Percentiles rank a stretch among this genome's conserved stretches.
phyloP scores from a whole-genome alignment of 2,329 filamentous ascomycete species.

The Aspergillus costaricaensis region DNA sequence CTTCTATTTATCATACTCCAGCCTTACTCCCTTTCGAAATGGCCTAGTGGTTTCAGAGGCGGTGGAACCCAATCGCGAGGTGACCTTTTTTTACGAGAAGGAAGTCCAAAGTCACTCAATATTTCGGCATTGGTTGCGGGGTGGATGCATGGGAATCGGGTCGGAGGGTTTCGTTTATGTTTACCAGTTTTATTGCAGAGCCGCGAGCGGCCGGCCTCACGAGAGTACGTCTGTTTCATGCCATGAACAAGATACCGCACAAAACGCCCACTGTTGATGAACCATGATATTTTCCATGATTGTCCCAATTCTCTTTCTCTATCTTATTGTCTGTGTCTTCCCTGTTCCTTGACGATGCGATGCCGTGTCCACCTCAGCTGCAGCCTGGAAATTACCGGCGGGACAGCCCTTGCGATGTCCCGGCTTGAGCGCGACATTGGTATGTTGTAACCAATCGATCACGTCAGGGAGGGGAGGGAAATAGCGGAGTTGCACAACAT shows the following conservation, averaged over 20 bases:
- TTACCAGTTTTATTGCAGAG: slow-evolving; percentile 18
- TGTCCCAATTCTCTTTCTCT: slow-evolving; percentile 4
- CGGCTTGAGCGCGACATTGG: background rate
- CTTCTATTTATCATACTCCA: slow-evolving; percentile 20
- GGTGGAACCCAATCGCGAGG: slow-evolving; percentile 13
- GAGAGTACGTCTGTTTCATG: slow-evolving; percentile 36
- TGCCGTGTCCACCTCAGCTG: background rate
- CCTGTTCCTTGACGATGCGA: background rate
- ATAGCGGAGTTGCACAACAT: slow-evolving; percentile 23
- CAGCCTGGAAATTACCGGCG: background rate
- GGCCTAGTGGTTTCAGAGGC: slow-evolving; percentile 15
- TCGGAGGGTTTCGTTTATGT: slow-evolving; percentile 16
- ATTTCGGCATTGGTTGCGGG: slow-evolving; percentile 17
- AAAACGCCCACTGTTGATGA: slow-evolving; percentile 38
- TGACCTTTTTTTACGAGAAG: slow-evolving; percentile 4
- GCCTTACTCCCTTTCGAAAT: slow-evolving; percentile 15
- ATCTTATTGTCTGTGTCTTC: slow-evolving; percentile 11
- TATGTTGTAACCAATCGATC: background rate
- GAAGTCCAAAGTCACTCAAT: background rate
- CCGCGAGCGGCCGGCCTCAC: slow-evolving; percentile 27
- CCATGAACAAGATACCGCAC: slow-evolving; percentile 41
- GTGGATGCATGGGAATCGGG: slow-evolving; percentile 17
- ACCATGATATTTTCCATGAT: slow-evolving; percentile 26
- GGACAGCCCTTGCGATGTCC: background rate
- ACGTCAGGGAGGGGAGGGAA: slow-evolving; percentile 2